phyloP scores from a whole-genome alignment of 495 filamentous ascomycete genomes.

The Aspergillus wentii region DNA sequence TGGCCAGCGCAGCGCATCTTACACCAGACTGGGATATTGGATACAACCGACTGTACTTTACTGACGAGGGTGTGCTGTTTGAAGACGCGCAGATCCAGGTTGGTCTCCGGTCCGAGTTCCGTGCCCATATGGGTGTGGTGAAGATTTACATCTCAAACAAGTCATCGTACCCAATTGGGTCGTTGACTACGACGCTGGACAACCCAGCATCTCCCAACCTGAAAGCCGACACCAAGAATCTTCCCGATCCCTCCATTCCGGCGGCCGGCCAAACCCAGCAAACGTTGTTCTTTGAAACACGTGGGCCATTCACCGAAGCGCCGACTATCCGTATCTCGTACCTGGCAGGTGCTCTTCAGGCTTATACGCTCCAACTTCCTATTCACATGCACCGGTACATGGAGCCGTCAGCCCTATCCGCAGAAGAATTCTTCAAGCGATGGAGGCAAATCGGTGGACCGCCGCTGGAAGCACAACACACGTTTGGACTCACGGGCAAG shows the following conservation, averaged over 20 bases:
- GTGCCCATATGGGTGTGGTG: conserved; percentile 86
- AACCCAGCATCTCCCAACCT: conserved; percentile 67
- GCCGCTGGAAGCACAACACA: conserved; percentile 78
- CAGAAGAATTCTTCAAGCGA: conserved; percentile 95
- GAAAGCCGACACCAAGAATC: conserved; percentile 75
- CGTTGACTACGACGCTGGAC: conserved; percentile 91
- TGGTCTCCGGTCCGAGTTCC: conserved; percentile 89
- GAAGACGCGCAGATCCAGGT: conserved; percentile 94
- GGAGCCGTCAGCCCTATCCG: conserved; percentile 76
- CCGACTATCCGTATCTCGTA: conserved; percentile 94
- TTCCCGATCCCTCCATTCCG: conserved; percentile 78
- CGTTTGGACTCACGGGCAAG: conserved; percentile 61
- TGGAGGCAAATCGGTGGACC: conserved; percentile 96
- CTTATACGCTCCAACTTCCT: conserved; percentile 85
- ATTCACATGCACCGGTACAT: conserved; percentile 92
- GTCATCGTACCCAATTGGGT: conserved; percentile 72
- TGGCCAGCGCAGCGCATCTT: conserved; percentile 87
- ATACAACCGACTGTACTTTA: conserved; percentile 77
- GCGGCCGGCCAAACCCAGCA: conserved; percentile 81
- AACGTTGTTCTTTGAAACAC: conserved; percentile 88
- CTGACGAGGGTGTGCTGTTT: conserved; percentile 81
- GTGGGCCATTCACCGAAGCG: conserved; percentile 72
- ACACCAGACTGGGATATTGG: conserved; percentile 92
- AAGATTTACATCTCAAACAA: conserved; percentile 97
- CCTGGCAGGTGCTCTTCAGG: conserved; percentile 88